Base-by-base conservation (phyloP, 805 yeast genomes). In the Nakazawaea populi region DNA sequence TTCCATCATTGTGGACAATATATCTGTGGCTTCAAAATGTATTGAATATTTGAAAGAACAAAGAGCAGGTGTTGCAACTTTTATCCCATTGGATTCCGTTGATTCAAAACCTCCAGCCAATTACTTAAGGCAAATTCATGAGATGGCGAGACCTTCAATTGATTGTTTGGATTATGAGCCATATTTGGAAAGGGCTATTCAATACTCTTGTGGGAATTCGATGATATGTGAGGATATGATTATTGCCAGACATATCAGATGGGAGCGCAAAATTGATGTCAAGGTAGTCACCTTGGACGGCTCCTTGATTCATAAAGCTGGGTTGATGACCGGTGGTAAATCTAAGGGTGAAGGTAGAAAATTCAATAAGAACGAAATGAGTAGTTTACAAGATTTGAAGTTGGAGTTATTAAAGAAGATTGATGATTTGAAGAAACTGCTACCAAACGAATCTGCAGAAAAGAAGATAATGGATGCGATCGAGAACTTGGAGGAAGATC, bases 311-410 rank as follows among this genome's bases (percentile, higher is more conserved):
- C 89, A 89, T 61, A 82, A 81, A 59, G 83, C 92, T 4, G 96
- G 96, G 6, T 73, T 90, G 37, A 89, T 94, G 96, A 86, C 97
- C 7, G 97, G 97, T 64, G 97, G 97, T 56, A 69, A 74, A 31
- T 73, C 80, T 5, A 72, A 73, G n/a, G 72, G 72, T 39, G 66
- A 73, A n/a, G 72, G 74, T 10, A 55, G 69, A 51, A 75, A 79
- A 55, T 89, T 96, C 96, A 89, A 83, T 63, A 89, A 85, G 60
- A 76, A 79, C 42, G 87, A 84, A 57, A 76, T 79, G 56, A 77
- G 75, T 47, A 69, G 73, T 27, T 70, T 90, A 56, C 75, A 69
- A 51, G 72, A 68, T 29, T 60, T 72, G 41, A 82, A 81, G 48
- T 77, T 72, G 28, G 79, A 80, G 44, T 65, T 89, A 32, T 62